These are phyloP conservation scores for Scutellaria galericulata DNA, from an alignment of 257 asterid species.

Conservation along the genomic window DNA sequence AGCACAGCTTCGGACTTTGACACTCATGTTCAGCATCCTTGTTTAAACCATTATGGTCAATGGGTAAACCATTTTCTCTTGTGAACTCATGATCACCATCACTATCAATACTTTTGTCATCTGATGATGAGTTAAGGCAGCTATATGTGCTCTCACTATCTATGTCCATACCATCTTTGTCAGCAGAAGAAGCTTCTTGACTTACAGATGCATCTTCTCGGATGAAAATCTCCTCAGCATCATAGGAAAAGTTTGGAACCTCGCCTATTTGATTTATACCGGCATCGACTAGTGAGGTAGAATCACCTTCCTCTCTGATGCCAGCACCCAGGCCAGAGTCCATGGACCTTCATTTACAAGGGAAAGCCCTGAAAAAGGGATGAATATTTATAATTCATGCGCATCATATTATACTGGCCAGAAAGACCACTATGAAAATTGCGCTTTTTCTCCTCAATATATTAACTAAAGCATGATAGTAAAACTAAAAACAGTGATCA, in stretches of 20 bases:
- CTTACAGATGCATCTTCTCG: conserved; percentile 35
- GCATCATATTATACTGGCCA: neutral
- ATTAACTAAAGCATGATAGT: conserved; percentile 20
- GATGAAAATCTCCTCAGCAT: conserved; percentile 38
- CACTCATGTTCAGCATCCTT: conserved; percentile 34
- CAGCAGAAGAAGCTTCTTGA: conserved; percentile 42
- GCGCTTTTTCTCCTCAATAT: conserved; percentile 14
- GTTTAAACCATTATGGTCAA: conserved; percentile 35
- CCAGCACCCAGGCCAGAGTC: conserved; percentile 44
- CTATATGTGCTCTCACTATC: conserved; percentile 63
- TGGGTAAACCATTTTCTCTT: conserved; percentile 43
- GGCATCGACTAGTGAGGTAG: conserved; percentile 28
- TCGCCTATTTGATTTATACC: conserved; percentile 26
- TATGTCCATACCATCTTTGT: conserved; percentile 43
- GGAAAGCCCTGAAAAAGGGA: conserved; percentile 35
- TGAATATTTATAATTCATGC: neutral
- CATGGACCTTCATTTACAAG: conserved; percentile 49
- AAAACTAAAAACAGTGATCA: neutral
- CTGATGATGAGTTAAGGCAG: conserved; percentile 52
- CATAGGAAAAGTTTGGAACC: conserved; percentile 31
- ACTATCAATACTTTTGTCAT: conserved; percentile 37
- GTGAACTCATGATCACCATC: conserved; percentile 42
- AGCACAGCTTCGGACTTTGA: conserved; percentile 26
- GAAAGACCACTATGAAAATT: neutral
- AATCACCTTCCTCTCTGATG: conserved; percentile 28